Evolutionary conservation across 176 grass and related monocot genomes (phyloP).

Genomic region (Raddia guianensis): DNA sequence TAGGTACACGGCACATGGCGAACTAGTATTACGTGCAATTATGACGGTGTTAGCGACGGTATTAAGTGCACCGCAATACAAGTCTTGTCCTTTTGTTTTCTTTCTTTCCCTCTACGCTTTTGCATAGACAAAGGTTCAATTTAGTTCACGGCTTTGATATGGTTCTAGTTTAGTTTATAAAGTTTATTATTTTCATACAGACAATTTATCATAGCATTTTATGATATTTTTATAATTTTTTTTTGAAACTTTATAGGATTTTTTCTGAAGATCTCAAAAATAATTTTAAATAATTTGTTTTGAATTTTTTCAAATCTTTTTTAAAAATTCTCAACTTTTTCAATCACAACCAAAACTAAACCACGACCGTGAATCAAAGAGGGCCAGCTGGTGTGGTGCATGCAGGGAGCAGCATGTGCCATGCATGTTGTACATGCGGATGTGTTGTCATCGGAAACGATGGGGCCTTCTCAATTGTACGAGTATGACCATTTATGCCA

Average conservation of each 20-base stretch:
- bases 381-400: constrained; percentile 3
- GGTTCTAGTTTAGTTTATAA: too few relatives aligned
- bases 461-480: not conserved
- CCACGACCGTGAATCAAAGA: too few relatives aligned
- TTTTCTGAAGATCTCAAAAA: too few relatives aligned
- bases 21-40: not conserved
- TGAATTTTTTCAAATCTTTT: too few relatives aligned
- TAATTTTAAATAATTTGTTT: too few relatives aligned
- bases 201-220: too few relatives aligned
- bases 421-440: not conserved
- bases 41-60: constrained; percentile 29
- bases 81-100: constrained; percentile 18
- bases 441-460: not conserved
- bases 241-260: too few relatives aligned
- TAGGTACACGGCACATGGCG: constrained; percentile 38
- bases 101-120: not conserved
- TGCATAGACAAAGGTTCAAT: not conserved
- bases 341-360: too few relatives aligned
- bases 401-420: constrained; percentile 16
- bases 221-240: too few relatives aligned
- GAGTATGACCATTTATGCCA: not conserved
- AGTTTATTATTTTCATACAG: too few relatives aligned
- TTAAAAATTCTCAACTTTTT: too few relatives aligned
- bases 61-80: constrained; percentile 14
- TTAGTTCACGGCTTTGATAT: too few relatives aligned